Evolutionary conservation across 345 rosid genomes (phyloP), one percentile per base, ranked within the genome.

Genomic region (Litchi chinensis): DNA sequence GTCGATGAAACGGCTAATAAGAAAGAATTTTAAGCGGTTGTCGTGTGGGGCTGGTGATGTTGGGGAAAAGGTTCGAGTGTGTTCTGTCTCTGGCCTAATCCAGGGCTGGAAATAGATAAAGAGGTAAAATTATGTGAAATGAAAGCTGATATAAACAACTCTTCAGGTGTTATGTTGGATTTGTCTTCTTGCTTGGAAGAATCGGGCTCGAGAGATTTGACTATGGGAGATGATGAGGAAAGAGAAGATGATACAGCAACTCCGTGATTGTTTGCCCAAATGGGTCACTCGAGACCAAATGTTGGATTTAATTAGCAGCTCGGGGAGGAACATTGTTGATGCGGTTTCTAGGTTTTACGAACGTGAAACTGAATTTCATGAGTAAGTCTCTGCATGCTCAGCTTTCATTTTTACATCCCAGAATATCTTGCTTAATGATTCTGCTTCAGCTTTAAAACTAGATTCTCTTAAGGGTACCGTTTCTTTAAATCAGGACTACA

Each of bases 1-100:
- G 93, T 93, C 4, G 97, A 95, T 76, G 95, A 95, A 85, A 90
- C 85, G 87, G 96, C 95, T 4, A 93, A 91, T 71, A 93, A 90
- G 87, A 91, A 88, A 87, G 95, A 90, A 88, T 91, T 81, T 83
- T 92, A 46, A 85, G 80, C 87, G 86, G 88, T 71, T 92, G 92
- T 74, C 82, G 76, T 77, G 79, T 1, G 83, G 77, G 12, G 71
- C 83, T 24, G 40, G 62, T 83, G 85, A 79, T 71, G 82, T 77
- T 76, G 85, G 65, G 74, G 89, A 84, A 56, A 85, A 79, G 67
- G 73, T 44, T 32, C 86, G 70, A 52, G 52, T 60, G 56, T 83
- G 65, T 68, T 52, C 57, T 67, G 74, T 67, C 43, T 16, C 77
- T 65, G 65, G 22, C 57, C n/a, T 64, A 65, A 70, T 40, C 68